Evolutionary conservation across 331 rosid genomes (phyloP), one percentile per base, ranked within the genome.

Genomic region (Rosa hybrid): DNA sequence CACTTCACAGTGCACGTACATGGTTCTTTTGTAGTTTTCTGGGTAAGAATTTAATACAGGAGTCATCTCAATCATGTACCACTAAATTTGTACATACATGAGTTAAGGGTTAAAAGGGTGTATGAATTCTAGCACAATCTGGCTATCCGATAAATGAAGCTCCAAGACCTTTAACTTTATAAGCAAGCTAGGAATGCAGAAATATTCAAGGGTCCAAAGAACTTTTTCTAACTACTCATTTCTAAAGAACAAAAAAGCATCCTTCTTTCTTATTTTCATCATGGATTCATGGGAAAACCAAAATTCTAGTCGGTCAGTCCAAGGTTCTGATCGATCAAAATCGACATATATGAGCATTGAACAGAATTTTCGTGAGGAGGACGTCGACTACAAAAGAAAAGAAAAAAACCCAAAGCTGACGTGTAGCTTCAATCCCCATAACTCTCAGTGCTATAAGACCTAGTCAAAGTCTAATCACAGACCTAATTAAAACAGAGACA

Each of bases 381-480:
- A 62, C 27, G 57, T 25, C 27, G 57, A 76, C 51, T 41, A 12
- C 12, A 30, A 48, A 49, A 34, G 30, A 10, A 34, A 48, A 17
- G 5, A 77, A 63, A 27, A 62, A 56, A 56, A 56, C 62, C 27
- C 25, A 39, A 59, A n/a, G 44, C 3, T 68, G 51, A 42, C 34
- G 4, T 8, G 53, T 10, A 27, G 82, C 77, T n/a, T 48, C 77
- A 72, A 80, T 82, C 75, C 65, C 65, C 79, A 14, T 49, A 49
- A 54, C 41, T 17, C 60, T 82, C 75, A 77, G 30, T 63, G 54
- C 53, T 44, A 72, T 20, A 62, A 17, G 56, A 54, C 72, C 81
- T 34, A 6, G 48, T 46, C 68, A 44, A 5, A 71, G 71, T 45
- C 21, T 18, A 25, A 76, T 21, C 18, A 12, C 53, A 53, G 72